A percentile compares a stretch with the other conserved stretches of the same genome.
phyloP scores from a whole-genome alignment of 2,329 filamentous ascomycete species.

The Tolypocladium pustulatum region DNA sequence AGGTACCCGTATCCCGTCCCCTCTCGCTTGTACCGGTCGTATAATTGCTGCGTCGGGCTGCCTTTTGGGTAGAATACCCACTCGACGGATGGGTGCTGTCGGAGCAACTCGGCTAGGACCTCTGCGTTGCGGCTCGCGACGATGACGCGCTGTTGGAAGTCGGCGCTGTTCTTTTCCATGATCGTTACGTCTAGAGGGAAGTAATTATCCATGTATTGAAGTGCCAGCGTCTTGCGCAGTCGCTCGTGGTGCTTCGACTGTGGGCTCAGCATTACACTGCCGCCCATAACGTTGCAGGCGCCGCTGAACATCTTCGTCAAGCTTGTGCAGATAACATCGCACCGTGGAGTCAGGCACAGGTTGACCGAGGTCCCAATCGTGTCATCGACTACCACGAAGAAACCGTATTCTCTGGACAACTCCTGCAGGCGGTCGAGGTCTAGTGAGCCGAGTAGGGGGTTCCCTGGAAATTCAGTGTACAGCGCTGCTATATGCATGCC shows the following conservation, averaged over 20 bases:
- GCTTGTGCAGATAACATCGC: slow-evolving; percentile 38
- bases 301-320: slow-evolving; percentile 47
- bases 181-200: slow-evolving; percentile 14
- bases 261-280: slow-evolving; percentile 33
- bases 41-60: slow-evolving; percentile 20
- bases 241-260: slow-evolving; percentile 20
- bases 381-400: slow-evolving; percentile 33
- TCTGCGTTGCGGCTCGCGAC: slow-evolving; percentile 15
- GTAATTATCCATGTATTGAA: slow-evolving; percentile 12
- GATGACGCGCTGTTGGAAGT: slow-evolving; percentile 23
- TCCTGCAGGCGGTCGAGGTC: slow-evolving; percentile 16
- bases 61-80: slow-evolving; percentile 31
- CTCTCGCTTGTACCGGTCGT: slow-evolving; percentile 20
- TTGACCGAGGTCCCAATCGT: slow-evolving; percentile 34
- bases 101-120: slow-evolving; percentile 14
- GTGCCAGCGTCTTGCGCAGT: slow-evolving; percentile 13
- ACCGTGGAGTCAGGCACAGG: slow-evolving; percentile 31
- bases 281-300: slow-evolving; percentile 41
- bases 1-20: slow-evolving; percentile 40
- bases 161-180: slow-evolving; percentile 27
- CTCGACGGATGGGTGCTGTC: slow-evolving; percentile 10
- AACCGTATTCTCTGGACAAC: slow-evolving; percentile 23
- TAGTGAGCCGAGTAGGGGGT: slow-evolving; percentile 18
- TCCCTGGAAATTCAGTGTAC: slow-evolving; percentile 32
- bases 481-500: slow-evolving; percentile 31